A percentile compares a stretch with the other conserved stretches of the same genome.
Conservation (phyloP, 2,329 filamentous ascomycete genomes). For the Claviceps citrina region DNA sequence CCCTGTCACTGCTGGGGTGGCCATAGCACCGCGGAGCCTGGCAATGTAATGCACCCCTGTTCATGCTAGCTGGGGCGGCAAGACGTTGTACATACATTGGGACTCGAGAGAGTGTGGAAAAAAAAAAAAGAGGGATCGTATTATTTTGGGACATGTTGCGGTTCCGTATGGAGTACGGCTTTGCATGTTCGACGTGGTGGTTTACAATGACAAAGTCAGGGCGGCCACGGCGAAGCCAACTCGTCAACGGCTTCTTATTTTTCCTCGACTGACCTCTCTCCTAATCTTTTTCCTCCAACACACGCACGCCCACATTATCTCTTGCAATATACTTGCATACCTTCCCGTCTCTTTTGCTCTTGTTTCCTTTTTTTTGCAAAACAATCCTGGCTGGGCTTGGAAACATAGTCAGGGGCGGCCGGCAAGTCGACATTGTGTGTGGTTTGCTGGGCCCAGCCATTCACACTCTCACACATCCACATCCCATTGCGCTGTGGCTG, state of each 20-base stretch:
- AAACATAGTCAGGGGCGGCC: neutral
- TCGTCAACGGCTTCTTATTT: slow-evolving; percentile 1
- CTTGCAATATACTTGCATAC: neutral
- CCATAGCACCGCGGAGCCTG: slow-evolving; percentile 9
- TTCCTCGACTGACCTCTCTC: slow-evolving; percentile 1
- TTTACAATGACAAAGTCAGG: slow-evolving; percentile 2
- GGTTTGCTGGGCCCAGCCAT: slow-evolving; percentile 6
- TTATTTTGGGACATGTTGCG: slow-evolving; percentile 3
- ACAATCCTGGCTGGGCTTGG: slow-evolving; percentile 3
- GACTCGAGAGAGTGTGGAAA: neutral
- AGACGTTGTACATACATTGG: slow-evolving; percentile 5
- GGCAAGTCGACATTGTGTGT: slow-evolving; percentile 3
- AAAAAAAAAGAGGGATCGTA: neutral
- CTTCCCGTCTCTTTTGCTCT: neutral
- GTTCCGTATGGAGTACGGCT: neutral
- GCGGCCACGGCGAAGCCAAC: neutral
- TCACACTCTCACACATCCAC: neutral
- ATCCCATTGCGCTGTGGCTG: slow-evolving; percentile 4
- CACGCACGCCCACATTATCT: neutral
- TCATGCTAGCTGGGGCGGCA: slow-evolving; percentile 5
- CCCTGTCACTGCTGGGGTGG: slow-evolving; percentile 9
- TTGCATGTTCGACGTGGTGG: neutral
- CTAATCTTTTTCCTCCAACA: neutral
- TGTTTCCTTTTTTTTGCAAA: slow-evolving; percentile 1
- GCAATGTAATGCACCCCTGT: slow-evolving; percentile 9